These are phyloP conservation scores for Elongisporangium anandrum DNA, from an alignment of 352 stramenopile genomes.

Conservation along the genomic window DNA sequence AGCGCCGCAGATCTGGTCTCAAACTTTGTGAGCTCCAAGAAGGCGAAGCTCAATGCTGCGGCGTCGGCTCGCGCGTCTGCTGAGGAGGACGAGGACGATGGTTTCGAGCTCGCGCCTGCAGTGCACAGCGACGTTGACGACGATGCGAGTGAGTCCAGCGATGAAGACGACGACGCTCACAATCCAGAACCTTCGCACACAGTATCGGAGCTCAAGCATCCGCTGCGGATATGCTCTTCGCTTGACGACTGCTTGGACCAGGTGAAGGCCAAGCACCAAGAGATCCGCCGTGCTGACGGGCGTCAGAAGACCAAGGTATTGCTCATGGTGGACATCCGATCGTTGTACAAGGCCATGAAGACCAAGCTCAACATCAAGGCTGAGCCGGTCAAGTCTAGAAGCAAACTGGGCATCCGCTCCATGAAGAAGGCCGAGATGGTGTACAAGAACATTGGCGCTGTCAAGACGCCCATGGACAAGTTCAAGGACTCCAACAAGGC, in stretches of 20 bases:
- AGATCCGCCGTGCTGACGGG: slow-evolving; percentile 51
- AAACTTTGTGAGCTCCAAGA: slow-evolving; percentile 26
- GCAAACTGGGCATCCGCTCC: slow-evolving; percentile 51
- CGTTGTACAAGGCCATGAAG: slow-evolving; percentile 60
- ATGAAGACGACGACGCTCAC: slow-evolving; percentile 14
- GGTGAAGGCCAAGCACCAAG: slow-evolving; percentile 32
- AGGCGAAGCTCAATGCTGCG: slow-evolving; percentile 31
- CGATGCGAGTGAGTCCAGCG: slow-evolving; percentile 11
- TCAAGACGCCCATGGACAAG: slow-evolving; percentile 69
- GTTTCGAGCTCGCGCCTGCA: slow-evolving; percentile 6
- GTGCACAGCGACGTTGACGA: slow-evolving; percentile 9
- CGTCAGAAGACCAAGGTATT: slow-evolving; percentile 69
- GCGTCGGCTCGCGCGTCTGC: slow-evolving; percentile 12
- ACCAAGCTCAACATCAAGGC: slow-evolving; percentile 50
- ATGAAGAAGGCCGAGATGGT: slow-evolving; percentile 46
- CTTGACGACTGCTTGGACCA: slow-evolving; percentile 45
- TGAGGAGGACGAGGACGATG: slow-evolving; percentile 12
- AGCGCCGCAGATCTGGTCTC: slow-evolving; percentile 35
- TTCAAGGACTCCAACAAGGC: slow-evolving; percentile 65
- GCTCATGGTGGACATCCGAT: slow-evolving; percentile 43
- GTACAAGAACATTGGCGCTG: slow-evolving; percentile 54
- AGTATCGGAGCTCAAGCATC: slow-evolving; percentile 19
- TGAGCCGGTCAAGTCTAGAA: slow-evolving; percentile 51
- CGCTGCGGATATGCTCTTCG: slow-evolving; percentile 35
- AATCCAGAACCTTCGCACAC: slow-evolving; percentile 1